Evolutionary conservation across 176 grass and related monocot genomes (phyloP).

Genomic region (Phyllostachys edulis): DNA sequence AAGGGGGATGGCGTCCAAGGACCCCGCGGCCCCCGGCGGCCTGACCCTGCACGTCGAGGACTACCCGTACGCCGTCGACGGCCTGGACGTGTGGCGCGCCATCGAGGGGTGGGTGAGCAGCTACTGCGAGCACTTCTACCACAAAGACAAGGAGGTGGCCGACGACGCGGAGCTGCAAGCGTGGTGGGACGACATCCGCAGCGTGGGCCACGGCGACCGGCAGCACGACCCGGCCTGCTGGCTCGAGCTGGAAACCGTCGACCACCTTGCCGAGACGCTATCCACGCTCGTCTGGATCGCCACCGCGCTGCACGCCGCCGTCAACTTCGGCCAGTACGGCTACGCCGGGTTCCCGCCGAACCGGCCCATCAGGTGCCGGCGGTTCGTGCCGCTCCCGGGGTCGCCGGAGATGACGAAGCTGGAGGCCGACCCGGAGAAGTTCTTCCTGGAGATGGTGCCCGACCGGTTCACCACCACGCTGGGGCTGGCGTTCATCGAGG

Average conservation of each 20-base stretch:
- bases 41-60: slow-evolving; percentile 59
- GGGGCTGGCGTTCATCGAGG: slow-evolving; percentile 83
- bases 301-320: slow-evolving; percentile 82
- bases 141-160: slow-evolving; percentile 36
- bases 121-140: slow-evolving; percentile 79
- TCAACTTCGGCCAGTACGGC: slow-evolving; percentile 92
- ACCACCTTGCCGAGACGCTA: slow-evolving; percentile 47
- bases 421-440: slow-evolving; percentile 52
- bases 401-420: slow-evolving; percentile 66
- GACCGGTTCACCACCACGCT: slow-evolving; percentile 84
- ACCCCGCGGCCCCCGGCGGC: slow-evolving; percentile 30
- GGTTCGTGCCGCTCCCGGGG: slow-evolving; percentile 61
- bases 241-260: slow-evolving; percentile 50
- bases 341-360: slow-evolving; percentile 91
- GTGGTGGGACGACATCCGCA: slow-evolving; percentile 79
- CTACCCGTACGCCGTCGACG: slow-evolving; percentile 85
- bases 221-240: slow-evolving; percentile 62
- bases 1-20: slow-evolving; percentile 65
- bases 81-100: slow-evolving; percentile 78
- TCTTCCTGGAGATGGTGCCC: slow-evolving; percentile 65
- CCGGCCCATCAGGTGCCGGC: slow-evolving; percentile 78
- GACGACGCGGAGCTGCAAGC: slow-evolving; percentile 62
- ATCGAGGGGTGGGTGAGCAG: slow-evolving; percentile 70
- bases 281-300: slow-evolving; percentile 92
- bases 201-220: slow-evolving; percentile 77